Evolutionary conservation across 176 grass and related monocot species (phyloP), one percentile per base, ranked within the genome.

Genomic region (Carex parvula): DNA sequence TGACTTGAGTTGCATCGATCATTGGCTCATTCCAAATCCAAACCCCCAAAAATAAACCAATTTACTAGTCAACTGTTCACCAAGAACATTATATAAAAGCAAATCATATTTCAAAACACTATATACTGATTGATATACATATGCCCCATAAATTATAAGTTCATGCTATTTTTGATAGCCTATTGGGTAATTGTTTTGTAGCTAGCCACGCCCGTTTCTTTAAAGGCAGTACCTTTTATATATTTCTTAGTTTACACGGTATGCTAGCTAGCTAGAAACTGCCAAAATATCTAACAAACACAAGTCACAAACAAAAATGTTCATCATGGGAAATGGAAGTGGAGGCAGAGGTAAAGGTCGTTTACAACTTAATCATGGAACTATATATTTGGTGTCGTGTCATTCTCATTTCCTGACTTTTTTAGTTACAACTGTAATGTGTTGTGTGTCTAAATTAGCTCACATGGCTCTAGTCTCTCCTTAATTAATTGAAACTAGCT

Each of bases 311-410:
- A 16, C 24, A 55, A 56, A 62, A 78, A 57, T 57, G 14, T 78
- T 78, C 73, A 56, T 78, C 22, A 57, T 16, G 37, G 10, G 21
- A 77, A 77, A 77, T 77, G 73, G 52, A 14, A 57, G 73, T 78
- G 50, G 71, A 75, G 71, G 39, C 17, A 55, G 21, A 55, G 48
- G 20, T 29, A 72, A n/a, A 52, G 70, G 42, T 30, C 55, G 26
- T 57, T 56, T 57, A 18, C 22, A 14, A 55, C 2, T 56, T 56
- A 77, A 78, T 78, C 26, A 57, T 78, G 48, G 1, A 57, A 56
- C 22, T 76, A 57, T 39, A 39, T 39, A 39, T 57, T 35, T 78
- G 50, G 73, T 78, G 73, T 17, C 7, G 22, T 57, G 73, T 78
- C 73, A 78, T 78, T 57, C 73, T 78, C 73, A 57, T 22, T 57